Evolutionary conservation across 257 asterid species (phyloP).

Genomic region (Fraxinus anomala): DNA sequence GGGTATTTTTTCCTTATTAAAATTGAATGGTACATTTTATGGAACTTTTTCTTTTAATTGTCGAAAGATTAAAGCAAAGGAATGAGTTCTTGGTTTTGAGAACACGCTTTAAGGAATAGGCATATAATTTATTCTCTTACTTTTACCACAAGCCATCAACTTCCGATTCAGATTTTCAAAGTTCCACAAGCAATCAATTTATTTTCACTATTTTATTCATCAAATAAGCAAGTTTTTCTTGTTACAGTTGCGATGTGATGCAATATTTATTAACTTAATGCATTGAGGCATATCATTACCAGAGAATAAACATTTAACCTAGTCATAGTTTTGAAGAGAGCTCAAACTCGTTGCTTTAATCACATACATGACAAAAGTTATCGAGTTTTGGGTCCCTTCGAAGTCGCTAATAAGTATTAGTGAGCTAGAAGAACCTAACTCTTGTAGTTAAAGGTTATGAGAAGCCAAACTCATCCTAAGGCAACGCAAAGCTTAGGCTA

Average conservation of each 20-base stretch:
- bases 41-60: not conserved
- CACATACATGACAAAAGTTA: not conserved
- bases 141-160: conserved; percentile 1
- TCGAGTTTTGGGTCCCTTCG: not conserved
- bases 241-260: not conserved
- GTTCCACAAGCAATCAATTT: not conserved
- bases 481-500: not conserved
- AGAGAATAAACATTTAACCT: not conserved
- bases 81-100: not conserved
- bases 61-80: not conserved
- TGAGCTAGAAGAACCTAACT: not conserved
- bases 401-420: not conserved
- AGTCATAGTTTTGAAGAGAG: not conserved
- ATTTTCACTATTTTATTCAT: not conserved
- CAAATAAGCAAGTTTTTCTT: not conserved
- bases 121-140: not conserved
- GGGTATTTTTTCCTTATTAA: not conserved
- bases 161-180: not conserved
- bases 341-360: too few relatives aligned
- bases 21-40: not conserved
- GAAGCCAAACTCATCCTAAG: not conserved
- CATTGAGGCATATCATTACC: not conserved
- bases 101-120: not conserved
- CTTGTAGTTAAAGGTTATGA: not conserved
- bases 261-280: not conserved